phyloP scores from a whole-genome alignment of 176 grass and related monocot genomes.

The Rhynchospora breviuscula region DNA sequence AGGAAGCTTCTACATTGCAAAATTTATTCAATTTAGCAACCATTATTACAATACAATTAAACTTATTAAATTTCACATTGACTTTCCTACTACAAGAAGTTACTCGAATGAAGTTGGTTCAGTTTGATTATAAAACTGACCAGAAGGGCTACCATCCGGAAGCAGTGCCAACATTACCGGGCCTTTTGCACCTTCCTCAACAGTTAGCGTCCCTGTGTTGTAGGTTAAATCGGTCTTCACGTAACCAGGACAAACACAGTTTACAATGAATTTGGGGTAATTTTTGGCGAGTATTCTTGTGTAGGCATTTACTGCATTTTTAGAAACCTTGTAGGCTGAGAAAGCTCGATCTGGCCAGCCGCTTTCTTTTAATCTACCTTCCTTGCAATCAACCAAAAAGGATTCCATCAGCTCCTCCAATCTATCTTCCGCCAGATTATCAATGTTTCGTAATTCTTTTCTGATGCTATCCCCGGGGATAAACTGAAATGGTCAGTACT shows the following conservation, averaged over 20 bases:
- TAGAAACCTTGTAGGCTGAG: constrained; percentile 32
- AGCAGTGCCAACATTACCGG: constrained; percentile 20
- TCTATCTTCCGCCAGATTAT: constrained; percentile 32
- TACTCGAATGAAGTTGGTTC: constrained; percentile 23
- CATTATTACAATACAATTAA: no score
- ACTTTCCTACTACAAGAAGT: neutral
- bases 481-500: neutral
- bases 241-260: constrained; percentile 25
- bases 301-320: constrained; percentile 34
- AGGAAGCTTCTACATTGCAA: no score
- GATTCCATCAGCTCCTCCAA: constrained; percentile 20
- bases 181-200: constrained; percentile 30
- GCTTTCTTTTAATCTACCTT: constrained; percentile 33
- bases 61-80: no score
- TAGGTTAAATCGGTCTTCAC: constrained; percentile 33
- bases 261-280: constrained; percentile 20
- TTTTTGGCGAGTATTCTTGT: constrained; percentile 35
- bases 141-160: constrained; percentile 20
- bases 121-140: constrained; percentile 14
- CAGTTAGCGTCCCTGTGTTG: constrained; percentile 22
- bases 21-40: no score
- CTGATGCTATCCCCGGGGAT: constrained; percentile 35
- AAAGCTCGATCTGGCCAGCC: constrained; percentile 49
- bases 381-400: constrained; percentile 39
- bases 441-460: constrained; percentile 27